These are phyloP conservation scores for Xylariaceae sp. DNA, from an alignment of 2,329 filamentous ascomycete species.

Conservation along the genomic window DNA sequence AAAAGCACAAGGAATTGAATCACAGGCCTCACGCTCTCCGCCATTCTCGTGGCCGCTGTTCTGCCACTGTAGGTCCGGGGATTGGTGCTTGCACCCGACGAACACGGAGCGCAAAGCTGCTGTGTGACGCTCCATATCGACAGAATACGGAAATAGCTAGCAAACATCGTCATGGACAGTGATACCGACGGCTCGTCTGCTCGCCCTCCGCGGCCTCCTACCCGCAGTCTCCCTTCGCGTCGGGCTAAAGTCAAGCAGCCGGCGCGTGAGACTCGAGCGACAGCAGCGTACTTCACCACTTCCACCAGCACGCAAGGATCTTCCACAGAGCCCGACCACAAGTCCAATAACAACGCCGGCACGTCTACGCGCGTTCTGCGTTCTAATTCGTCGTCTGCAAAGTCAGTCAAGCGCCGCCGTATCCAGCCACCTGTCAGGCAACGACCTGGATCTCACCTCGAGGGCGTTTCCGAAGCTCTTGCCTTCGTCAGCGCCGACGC, in stretches of 20 bases:
- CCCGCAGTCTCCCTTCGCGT: conserved; percentile 27
- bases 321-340: conserved; percentile 14
- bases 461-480: no score
- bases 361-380: conserved; percentile 1
- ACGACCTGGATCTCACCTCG: background rate
- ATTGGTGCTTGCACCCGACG: background rate
- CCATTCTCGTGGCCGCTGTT: background rate
- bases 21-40: background rate
- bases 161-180: conserved; percentile 21
- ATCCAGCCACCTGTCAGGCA: background rate
- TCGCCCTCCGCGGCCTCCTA: conserved; percentile 18
- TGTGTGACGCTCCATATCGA: conserved; percentile 6
- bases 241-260: conserved; percentile 30
- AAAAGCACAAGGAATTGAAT: background rate
- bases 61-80: background rate
- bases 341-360: conserved; percentile 5
- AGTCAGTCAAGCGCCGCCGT: conserved; percentile 13
- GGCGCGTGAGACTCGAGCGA: conserved; percentile 25
- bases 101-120: conserved; percentile 5
- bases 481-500: background rate
- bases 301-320: conserved; percentile 14
- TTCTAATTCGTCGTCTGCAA: background rate
- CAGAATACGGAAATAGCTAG: no score
- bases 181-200: conserved; percentile 14
- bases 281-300: conserved; percentile 22